A percentile compares a stretch with the other conserved stretches of the same genome.
phyloP scores from a whole-genome alignment of 164 flowering plant genomes.

The Buxus sempervirens region DNA sequence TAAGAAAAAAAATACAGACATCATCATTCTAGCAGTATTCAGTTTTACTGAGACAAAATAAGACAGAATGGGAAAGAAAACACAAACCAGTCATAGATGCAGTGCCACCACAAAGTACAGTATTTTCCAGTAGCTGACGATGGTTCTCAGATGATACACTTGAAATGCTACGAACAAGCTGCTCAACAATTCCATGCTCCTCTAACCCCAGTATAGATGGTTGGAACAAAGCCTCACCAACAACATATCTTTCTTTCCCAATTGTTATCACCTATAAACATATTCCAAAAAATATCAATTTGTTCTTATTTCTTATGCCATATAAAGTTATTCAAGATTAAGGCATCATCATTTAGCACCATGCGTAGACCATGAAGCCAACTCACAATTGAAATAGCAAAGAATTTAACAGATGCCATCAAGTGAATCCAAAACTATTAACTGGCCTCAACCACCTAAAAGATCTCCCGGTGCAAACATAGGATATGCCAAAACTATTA shows the following conservation, averaged over 20 bases:
- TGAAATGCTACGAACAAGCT: conserved; percentile 86
- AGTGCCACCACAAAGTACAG: conserved; percentile 97
- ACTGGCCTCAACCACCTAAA: neutral
- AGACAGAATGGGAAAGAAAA: conserved; percentile 5
- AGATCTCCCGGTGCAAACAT: neutral
- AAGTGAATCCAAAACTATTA: neutral
- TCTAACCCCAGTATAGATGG: conserved; percentile 89
- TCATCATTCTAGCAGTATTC: neutral
- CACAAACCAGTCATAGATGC: conserved; percentile 73
- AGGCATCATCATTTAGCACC: neutral
- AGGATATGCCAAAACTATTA: neutral
- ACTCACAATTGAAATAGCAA: neutral
- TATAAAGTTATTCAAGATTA: neutral
- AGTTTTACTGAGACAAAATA: neutral
- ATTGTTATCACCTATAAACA: conserved; percentile 69
- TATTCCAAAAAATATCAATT: neutral
- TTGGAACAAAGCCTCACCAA: conserved; percentile 95
- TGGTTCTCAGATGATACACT: conserved; percentile 93
- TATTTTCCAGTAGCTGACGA: conserved; percentile 85
- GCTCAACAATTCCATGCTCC: conserved; percentile 97
- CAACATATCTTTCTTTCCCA: conserved; percentile 69
- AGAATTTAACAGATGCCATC: neutral
- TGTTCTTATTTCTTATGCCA: neutral
- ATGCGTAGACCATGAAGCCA: neutral
- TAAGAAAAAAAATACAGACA: neutral